Conservation (phyloP, 768 basidiomycete species). For the Suillus spraguei region DNA sequence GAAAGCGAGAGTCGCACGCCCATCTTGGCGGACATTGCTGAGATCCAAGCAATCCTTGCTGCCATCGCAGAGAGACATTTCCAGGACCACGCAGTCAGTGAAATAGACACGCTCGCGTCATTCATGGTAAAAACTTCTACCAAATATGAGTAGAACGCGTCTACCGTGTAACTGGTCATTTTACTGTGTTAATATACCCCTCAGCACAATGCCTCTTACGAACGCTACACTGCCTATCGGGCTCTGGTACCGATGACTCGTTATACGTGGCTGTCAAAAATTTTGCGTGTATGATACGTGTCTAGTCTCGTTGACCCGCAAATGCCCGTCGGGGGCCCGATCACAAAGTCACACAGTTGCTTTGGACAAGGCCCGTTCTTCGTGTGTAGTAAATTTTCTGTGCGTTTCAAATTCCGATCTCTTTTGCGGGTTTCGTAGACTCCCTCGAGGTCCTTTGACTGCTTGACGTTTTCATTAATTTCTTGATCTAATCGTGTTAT, state of each 20-base stretch:
- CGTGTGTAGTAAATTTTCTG: too few species aligned
- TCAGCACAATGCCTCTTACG: not conserved
- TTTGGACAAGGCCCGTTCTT: not conserved
- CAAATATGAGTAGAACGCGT: slow-evolving; percentile 44
- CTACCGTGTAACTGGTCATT: slow-evolving; percentile 17
- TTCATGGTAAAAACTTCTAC: slow-evolving; percentile 72
- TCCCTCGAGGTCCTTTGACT: not conserved
- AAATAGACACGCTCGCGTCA: slow-evolving; percentile 79
- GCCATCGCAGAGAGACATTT: slow-evolving; percentile 76
- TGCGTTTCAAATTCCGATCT: not conserved
- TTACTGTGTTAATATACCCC: slow-evolving; percentile 1
- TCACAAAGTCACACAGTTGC: not conserved
- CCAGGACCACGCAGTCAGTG: slow-evolving; percentile 59
- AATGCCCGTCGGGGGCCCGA: not conserved
- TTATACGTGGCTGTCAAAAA: not conserved
- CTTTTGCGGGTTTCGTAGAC: not conserved
- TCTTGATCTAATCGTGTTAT: slow-evolving; percentile 26
- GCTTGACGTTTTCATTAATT: too few species aligned
- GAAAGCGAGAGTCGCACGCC: slow-evolving; percentile 62
- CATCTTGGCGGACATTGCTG: slow-evolving; percentile 68
- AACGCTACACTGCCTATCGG: not conserved
- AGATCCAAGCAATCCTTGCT: slow-evolving; percentile 69
- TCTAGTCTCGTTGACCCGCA: not conserved
- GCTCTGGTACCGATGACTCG: not conserved
- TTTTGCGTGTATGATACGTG: not conserved